Evolutionary conservation across 169 alveolate species (phyloP).

Genomic region (Blepharisma undulans): DNA sequence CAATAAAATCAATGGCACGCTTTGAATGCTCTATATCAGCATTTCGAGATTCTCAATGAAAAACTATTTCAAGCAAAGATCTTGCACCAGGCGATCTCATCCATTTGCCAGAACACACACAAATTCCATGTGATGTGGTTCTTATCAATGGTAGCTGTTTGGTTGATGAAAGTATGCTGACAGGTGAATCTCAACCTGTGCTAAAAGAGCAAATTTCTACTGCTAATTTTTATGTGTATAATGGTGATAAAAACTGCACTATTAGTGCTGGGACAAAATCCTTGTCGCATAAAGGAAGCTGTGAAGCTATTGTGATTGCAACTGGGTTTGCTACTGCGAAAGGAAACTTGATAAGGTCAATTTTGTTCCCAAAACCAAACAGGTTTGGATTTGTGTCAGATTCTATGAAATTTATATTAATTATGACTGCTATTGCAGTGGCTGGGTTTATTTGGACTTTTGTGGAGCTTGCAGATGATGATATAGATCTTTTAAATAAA

Average conservation of each 20-base stretch:
- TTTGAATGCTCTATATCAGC: constrained; percentile 39
- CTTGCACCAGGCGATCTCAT: constrained; percentile 84
- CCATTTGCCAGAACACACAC: constrained; percentile 69
- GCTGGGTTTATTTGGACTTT: constrained; percentile 61
- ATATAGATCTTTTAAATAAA: constrained; percentile 45
- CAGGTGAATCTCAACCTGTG: constrained; percentile 84
- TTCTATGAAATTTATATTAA: constrained; percentile 59
- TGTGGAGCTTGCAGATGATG: constrained; percentile 45
- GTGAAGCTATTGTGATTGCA: constrained; percentile 86
- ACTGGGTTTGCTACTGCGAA: constrained; percentile 88
- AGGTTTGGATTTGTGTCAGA: constrained; percentile 75
- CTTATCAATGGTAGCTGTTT: constrained; percentile 81
- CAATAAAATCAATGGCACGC: constrained; percentile 52
- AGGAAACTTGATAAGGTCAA: constrained; percentile 92
- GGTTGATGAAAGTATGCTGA: constrained; percentile 85
- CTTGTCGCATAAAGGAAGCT: constrained; percentile 43
- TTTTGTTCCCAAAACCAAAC: constrained; percentile 89
- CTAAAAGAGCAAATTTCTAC: constrained; percentile 79
- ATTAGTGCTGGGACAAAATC: constrained; percentile 67
- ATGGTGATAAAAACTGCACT: constrained; percentile 60
- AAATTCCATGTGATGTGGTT: constrained; percentile 85
- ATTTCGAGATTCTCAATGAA: constrained; percentile 35
- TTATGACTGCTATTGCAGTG: constrained; percentile 59
- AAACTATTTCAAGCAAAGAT: constrained; percentile 44
- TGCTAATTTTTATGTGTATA: constrained; percentile 47